Evolutionary conservation across 805 yeast genomes (phyloP), one percentile per base, ranked within the genome.

Genomic region (Nematodospora valgi): DNA sequence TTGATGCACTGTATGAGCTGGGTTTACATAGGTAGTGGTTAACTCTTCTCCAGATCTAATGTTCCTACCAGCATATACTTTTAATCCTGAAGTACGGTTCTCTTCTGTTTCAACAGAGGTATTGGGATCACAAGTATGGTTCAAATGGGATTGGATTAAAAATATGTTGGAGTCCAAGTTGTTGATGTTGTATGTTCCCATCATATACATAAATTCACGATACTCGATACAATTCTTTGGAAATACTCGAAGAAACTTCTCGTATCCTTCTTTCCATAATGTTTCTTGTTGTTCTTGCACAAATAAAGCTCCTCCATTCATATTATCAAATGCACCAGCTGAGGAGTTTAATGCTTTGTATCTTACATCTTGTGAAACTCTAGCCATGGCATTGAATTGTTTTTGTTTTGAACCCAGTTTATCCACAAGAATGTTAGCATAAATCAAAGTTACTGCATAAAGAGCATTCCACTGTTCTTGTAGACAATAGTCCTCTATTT

Each of bases 91-190:
- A 6, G 68, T 59, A 25, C 74, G 64, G 13, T 46, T 38, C 6
- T 63, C 59, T 14, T 65, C 65, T 1, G 60, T 49, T 32, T 73
- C 68, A 20, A 75, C 80, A 23, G 70, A 65, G 3, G 80, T 79
- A 48, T 80, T 85, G 2, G 93, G 89, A 26, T 71, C 77, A 61
- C 95, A 86, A 47, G 68, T 70, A 52, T 86, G 95, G 50, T 86
- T 86, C 48, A 86, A 60, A 50, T 83, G 84, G 0, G 93, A 77
- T 41, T 82, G 83, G 6, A 70, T 51, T 41, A 77, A 64, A 52
- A 68, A 86, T 12, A 84, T 49, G 32, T 78, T 74, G 2, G 82
- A 78, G 35, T 79, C 80, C 34, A 81, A 62, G 48, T 84, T 82
- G 58, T 86, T 86, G 47, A 86, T 74, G 56, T 84, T 82, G 51